A percentile compares a stretch with the other conserved stretches of the same genome.
These are phyloP conservation scores for Xylaria grammica DNA, from an alignment of 495 filamentous ascomycete species.

Conservation along the genomic window DNA sequence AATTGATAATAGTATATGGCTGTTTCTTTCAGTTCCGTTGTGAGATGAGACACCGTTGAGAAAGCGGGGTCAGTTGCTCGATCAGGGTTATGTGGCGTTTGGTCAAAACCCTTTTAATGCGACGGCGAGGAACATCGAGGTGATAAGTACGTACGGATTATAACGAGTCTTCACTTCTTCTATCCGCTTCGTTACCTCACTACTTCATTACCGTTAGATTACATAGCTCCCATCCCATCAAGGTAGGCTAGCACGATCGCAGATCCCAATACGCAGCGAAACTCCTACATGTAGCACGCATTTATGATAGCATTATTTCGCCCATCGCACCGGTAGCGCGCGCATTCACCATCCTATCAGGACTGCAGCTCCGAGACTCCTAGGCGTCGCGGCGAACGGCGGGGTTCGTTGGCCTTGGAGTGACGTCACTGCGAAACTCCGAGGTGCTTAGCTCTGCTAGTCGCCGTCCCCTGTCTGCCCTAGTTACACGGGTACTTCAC, in stretches of 20 bases:
- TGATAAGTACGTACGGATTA: neutral
- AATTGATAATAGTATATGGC: neutral
- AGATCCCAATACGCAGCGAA: neutral
- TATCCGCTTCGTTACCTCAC: neutral
- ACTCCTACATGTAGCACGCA: neutral
- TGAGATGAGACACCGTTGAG: too few relatives aligned
- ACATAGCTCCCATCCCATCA: neutral
- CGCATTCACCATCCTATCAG: neutral
- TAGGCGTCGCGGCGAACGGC: neutral
- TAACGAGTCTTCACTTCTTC: neutral
- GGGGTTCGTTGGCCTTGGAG: neutral
- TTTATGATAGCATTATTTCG: constrained; percentile 2
- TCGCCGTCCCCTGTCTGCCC: too few relatives aligned
- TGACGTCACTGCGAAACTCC: constrained; percentile 18
- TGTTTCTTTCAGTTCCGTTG: neutral
- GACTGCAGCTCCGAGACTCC: constrained; percentile 7
- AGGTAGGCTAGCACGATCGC: neutral
- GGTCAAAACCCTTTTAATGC: too few relatives aligned
- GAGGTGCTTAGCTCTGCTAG: neutral
- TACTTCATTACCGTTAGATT: constrained; percentile 1
- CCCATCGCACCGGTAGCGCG: neutral
- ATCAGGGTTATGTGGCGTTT: too few relatives aligned
- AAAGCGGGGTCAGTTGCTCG: too few relatives aligned
- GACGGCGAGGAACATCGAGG: neutral
- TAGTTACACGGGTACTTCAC: too few relatives aligned